phyloP scores from a whole-genome alignment of 1,284 basidiomycete genomes.

The Rhizoctonia solani region DNA sequence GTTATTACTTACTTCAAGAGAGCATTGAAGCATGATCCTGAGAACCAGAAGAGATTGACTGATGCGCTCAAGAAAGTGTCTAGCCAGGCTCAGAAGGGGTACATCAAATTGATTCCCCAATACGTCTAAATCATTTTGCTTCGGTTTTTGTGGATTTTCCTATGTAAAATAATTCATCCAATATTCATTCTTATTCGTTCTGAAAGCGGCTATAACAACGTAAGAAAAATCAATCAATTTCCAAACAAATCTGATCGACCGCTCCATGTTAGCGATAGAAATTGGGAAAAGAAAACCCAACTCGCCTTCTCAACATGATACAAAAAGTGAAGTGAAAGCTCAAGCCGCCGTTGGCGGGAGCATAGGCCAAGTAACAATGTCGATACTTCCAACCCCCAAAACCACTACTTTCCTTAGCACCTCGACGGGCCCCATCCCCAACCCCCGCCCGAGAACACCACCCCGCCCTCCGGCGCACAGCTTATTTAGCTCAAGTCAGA shows the following conservation, averaged over 20 bases:
- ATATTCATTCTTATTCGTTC: background rate
- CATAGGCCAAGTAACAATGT: background rate
- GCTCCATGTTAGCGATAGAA: background rate
- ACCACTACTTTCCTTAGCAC: background rate
- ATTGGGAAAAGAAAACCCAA: background rate
- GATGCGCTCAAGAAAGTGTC: slow-evolving; percentile 29
- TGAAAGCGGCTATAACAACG: background rate
- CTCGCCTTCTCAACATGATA: slow-evolving; percentile 15
- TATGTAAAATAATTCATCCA: background rate
- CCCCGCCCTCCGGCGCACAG: slow-evolving; percentile 25
- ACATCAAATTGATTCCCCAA: slow-evolving; percentile 24
- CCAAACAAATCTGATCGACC: background rate
- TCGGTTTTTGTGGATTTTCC: background rate
- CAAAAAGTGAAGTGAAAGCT: slow-evolving; percentile 18
- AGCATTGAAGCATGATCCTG: slow-evolving; percentile 31
- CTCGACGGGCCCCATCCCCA: slow-evolving; percentile 9
- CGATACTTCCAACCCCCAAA: slow-evolving; percentile 8
- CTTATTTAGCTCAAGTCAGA: slow-evolving; percentile 58
- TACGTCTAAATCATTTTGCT: no score
- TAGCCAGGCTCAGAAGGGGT: slow-evolving; percentile 27
- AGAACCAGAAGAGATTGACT: slow-evolving; percentile 20
- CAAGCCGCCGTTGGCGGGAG: background rate
- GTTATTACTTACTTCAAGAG: slow-evolving; percentile 30
- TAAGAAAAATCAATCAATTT: background rate
- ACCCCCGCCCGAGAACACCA: background rate